phyloP scores from a whole-genome alignment of 768 basidiomycete species.

The Suillus luteus region DNA sequence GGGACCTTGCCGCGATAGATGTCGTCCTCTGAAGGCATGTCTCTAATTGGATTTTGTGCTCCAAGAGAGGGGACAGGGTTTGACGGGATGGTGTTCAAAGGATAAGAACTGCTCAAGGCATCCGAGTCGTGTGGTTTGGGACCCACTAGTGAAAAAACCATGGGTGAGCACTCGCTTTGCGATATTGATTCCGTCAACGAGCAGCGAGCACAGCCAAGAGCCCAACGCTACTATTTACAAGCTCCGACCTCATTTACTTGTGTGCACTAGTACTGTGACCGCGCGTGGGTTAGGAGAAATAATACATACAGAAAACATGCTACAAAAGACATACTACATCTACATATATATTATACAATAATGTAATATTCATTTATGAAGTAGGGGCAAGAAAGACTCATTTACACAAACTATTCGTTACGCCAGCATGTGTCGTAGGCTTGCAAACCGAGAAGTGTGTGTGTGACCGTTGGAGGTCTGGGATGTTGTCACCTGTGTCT shows the following conservation, averaged over 20 bases:
- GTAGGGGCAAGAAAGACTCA: neutral
- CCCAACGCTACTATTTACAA: neutral
- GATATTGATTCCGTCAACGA: no score
- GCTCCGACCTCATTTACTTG: neutral
- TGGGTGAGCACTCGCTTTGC: neutral
- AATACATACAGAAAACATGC: neutral
- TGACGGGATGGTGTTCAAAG: neutral
- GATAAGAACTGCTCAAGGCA: neutral
- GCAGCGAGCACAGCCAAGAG: neutral
- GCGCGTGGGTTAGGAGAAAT: neutral
- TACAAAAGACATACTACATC: no score
- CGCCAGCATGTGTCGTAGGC: constrained; percentile 24
- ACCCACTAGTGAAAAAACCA: neutral
- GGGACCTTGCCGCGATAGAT: constrained; percentile 62
- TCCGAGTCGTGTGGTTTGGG: neutral
- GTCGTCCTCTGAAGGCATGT: constrained; percentile 41
- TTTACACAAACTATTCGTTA: constrained; percentile 24
- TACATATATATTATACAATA: neutral
- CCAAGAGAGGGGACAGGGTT: neutral
- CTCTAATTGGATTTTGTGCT: constrained; percentile 7
- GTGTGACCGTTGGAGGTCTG: constrained; percentile 6
- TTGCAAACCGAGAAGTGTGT: constrained; percentile 27
- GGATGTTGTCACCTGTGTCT: constrained; percentile 20
- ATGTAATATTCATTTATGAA: neutral
- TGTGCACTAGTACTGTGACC: neutral